Conservation (phyloP, 1,139 yeast genomes). For the Pichia norvegensis region DNA sequence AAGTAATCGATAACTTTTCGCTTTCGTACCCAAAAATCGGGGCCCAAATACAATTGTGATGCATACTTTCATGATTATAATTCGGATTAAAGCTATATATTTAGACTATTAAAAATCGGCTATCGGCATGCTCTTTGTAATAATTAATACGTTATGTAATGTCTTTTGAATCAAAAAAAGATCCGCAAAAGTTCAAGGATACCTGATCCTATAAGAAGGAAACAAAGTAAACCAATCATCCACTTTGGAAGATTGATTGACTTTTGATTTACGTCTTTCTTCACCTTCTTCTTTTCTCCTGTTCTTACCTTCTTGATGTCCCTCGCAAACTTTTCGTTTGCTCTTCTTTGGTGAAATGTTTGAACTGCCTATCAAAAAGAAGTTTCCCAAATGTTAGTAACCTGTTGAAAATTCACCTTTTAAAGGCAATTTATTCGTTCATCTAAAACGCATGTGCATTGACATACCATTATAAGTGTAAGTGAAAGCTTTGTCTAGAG, state of each 20-base stretch:
- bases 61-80: too few relatives aligned
- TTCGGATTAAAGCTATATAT: too few relatives aligned
- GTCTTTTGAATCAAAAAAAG: constrained; percentile 31
- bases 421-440: too few relatives aligned
- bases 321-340: constrained; percentile 75
- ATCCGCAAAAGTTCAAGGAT: constrained; percentile 56
- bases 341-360: constrained; percentile 79
- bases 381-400: not conserved
- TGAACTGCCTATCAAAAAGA: constrained; percentile 35
- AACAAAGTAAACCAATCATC: constrained; percentile 50
- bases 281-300: constrained; percentile 14
- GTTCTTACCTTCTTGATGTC: constrained; percentile 52
- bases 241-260: constrained; percentile 30
- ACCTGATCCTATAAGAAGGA: constrained; percentile 80
- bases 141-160: not conserved
- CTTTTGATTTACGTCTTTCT: constrained; percentile 5
- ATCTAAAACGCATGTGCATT: too few relatives aligned
- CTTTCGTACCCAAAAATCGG: too few relatives aligned
- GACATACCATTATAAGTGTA: not conserved
- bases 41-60: too few relatives aligned
- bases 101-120: too few relatives aligned
- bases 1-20: too few relatives aligned
- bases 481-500: not conserved
- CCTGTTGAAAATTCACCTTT: not conserved
- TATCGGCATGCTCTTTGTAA: too few relatives aligned